A percentile compares a stretch with the other conserved stretches of the same genome.
phyloP scores from a whole-genome alignment of 179 eudicot genomes.

The Vitellaria paradoxa region DNA sequence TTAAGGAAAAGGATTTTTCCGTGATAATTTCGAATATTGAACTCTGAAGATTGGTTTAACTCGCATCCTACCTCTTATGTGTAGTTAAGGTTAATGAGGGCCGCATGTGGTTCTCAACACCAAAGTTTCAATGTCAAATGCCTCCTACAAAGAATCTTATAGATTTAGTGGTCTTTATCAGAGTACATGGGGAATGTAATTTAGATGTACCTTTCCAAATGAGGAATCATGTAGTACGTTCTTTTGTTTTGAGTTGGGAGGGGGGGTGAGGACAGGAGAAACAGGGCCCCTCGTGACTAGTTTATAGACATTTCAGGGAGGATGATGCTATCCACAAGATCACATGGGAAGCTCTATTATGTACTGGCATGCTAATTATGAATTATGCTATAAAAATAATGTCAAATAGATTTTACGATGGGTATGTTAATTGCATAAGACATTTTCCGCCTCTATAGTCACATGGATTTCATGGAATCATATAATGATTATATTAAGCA shows the following conservation, averaged over 20 bases:
- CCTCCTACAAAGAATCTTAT: not conserved
- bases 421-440: not conserved
- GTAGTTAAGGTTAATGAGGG: not conserved
- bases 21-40: not conserved
- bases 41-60: conserved; percentile 3
- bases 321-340: not conserved
- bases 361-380: not conserved
- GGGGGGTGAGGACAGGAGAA: not conserved
- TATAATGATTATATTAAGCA: not conserved
- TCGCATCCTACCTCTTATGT: not conserved
- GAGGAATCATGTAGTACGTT: not conserved
- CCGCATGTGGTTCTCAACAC: not conserved
- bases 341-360: not conserved
- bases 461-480: not conserved
- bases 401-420: not conserved
- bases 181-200: not conserved
- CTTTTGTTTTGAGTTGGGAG: not conserved
- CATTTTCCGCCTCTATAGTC: not conserved
- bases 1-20: not conserved
- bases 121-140: not conserved
- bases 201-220: not conserved
- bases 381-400: not conserved
- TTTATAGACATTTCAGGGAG: not conserved
- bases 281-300: not conserved
- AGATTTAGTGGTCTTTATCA: not conserved